Conservation (phyloP, 2,329 filamentous ascomycete species). For the Colletotrichum filicis region DNA sequence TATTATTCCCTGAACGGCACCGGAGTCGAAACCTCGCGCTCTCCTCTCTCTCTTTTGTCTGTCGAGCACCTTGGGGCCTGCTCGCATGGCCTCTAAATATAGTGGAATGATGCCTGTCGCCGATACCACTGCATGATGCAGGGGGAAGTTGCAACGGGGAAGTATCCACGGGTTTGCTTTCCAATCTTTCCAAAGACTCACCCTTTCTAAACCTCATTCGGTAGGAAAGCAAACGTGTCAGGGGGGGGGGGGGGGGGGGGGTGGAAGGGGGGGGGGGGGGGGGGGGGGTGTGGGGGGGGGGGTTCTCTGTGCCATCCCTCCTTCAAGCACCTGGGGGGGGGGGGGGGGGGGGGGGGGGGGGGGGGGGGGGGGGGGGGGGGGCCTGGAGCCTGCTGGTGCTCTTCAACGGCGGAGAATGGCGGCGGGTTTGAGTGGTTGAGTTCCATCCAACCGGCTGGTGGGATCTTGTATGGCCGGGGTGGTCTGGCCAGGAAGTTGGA, state of each 20-base stretch:
- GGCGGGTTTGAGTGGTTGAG: not conserved
- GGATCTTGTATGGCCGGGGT: conserved; percentile 2
- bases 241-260: too few species aligned
- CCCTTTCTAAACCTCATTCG: conserved; percentile 16
- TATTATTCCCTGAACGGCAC: not conserved
- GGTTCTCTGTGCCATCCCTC: too few species aligned
- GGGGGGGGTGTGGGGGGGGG: too few species aligned
- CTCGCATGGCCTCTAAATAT: conserved; percentile 30
- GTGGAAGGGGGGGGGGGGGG: too few species aligned
- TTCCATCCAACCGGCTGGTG: conserved; percentile 1
- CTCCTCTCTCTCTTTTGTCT: not conserved
- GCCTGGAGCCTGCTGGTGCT: not conserved
- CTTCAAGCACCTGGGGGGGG: too few species aligned
- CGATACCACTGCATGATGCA: conserved; percentile 34
- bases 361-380: too few species aligned
- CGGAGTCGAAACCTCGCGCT: not conserved
- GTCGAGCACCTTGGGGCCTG: not conserved
- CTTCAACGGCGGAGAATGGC: conserved; percentile 11
- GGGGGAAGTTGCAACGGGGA: conserved; percentile 19
- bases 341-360: too few species aligned
- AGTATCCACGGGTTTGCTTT: not conserved
- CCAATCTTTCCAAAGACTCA: not conserved
- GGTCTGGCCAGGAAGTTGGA: not conserved
- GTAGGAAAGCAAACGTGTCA: conserved; percentile 4
- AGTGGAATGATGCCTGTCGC: conserved; percentile 29